A percentile compares a stretch with the other conserved stretches of the same genome.
These are phyloP conservation scores for Pichia phayaonensis DNA, from an alignment of 805 yeast genomes.

Conservation along the genomic window DNA sequence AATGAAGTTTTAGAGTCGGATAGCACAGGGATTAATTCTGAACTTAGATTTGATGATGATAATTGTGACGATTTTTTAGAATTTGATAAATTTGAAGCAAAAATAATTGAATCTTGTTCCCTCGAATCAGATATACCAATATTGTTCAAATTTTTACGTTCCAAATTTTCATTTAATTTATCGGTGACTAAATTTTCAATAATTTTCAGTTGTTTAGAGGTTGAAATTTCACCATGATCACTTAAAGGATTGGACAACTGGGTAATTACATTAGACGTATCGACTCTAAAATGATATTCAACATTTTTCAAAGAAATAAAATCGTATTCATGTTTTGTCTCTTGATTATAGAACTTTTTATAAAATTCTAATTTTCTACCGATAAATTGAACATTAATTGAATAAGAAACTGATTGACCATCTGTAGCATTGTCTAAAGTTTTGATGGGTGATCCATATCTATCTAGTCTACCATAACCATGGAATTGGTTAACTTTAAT, in stretches of 20 bases:
- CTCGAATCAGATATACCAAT: conserved; percentile 3
- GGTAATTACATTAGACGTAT: conserved; percentile 4
- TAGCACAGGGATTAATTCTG: conserved; percentile 1
- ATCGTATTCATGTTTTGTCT: conserved; percentile 18
- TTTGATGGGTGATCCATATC: conserved; percentile 44
- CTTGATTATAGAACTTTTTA: conserved; percentile 15
- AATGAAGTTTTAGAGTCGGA: conserved; percentile 2
- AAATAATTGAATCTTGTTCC: conserved; percentile 13
- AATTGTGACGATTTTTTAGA: not conserved
- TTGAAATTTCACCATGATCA: conserved; percentile 5
- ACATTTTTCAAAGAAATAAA: conserved; percentile 18
- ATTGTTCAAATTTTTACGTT: conserved; percentile 9
- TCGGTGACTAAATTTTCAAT: conserved; percentile 11
- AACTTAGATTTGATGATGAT: not conserved
- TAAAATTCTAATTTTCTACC: conserved; percentile 33
- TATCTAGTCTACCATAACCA: conserved; percentile 48
- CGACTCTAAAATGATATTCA: conserved; percentile 18
- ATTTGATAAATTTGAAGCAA: conserved; percentile 2
- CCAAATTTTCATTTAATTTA: conserved; percentile 7
- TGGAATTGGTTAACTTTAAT: conserved; percentile 31
- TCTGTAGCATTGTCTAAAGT: conserved; percentile 38
- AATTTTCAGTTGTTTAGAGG: conserved; percentile 9
- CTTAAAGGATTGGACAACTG: not conserved
- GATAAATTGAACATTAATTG: conserved; percentile 47
- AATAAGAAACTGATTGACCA: conserved; percentile 39